phyloP scores from a whole-genome alignment of 1,284 basidiomycete genomes.

The Meira miltonrushii region DNA sequence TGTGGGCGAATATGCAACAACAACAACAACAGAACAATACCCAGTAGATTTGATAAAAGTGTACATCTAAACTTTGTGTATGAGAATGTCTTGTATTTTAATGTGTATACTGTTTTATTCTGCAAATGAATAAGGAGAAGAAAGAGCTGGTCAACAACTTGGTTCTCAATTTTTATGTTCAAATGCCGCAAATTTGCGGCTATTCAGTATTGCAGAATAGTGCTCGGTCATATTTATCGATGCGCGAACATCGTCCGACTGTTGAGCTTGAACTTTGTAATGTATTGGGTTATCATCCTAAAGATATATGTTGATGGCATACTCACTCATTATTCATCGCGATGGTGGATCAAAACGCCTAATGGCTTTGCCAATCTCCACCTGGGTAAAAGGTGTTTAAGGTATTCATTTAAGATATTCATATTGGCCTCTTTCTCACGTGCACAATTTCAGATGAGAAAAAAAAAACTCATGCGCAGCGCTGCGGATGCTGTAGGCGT shows the following conservation, averaged over 20 bases:
- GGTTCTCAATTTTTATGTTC: too few relatives aligned
- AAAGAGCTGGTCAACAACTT: too few relatives aligned
- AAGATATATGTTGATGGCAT: not conserved
- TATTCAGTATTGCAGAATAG: conserved; percentile 35
- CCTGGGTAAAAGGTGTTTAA: too few relatives aligned
- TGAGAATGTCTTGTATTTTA: not conserved
- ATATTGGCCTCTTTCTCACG: too few relatives aligned
- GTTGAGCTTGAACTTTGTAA: conserved; percentile 31
- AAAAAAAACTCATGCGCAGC: too few relatives aligned
- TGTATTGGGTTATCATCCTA: conserved; percentile 19
- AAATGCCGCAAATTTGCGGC: too few relatives aligned
- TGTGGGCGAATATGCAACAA: too few relatives aligned
- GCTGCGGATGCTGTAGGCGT: too few relatives aligned
- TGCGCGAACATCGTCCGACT: conserved; percentile 13
- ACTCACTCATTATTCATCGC: not conserved
- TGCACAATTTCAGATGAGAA: too few relatives aligned
- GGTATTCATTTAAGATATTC: too few relatives aligned
- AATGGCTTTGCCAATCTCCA: too few relatives aligned
- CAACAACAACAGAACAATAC: not conserved
- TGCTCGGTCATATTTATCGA: conserved; percentile 12
- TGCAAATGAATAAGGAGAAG: not conserved
- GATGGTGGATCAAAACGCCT: not conserved
- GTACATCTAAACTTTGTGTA: not conserved
- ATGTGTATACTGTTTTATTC: not conserved
- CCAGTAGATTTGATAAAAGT: not conserved